Evolutionary conservation across 2,329 filamentous ascomycete genomes (phyloP).

Genomic region (Fusarium euwallaceae): DNA sequence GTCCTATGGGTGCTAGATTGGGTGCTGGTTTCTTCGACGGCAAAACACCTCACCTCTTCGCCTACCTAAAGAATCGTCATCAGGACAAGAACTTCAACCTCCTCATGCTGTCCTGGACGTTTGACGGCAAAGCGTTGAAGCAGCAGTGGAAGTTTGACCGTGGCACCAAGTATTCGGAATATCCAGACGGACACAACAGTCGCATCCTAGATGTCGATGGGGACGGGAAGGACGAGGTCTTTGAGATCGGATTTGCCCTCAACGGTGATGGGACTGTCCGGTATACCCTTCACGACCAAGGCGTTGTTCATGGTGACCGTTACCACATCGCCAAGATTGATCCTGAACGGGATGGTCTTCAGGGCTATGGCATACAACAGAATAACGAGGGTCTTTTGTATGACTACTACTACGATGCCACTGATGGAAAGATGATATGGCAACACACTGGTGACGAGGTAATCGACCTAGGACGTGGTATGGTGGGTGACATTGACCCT

Average conservation of each 20-base stretch:
- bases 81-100: conserved; percentile 22
- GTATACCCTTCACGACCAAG: conserved; percentile 32
- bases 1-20: conserved; percentile 30
- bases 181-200: conserved; percentile 41
- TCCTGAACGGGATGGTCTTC: conserved; percentile 29
- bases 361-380: conserved; percentile 42
- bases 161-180: conserved; percentile 9
- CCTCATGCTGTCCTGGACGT: conserved; percentile 32
- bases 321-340: conserved; percentile 44
- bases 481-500: conserved; percentile 42
- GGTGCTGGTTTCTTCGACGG: conserved; percentile 39
- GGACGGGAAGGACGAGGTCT: conserved; percentile 34
- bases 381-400: conserved; percentile 26
- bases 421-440: conserved; percentile 32
- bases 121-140: conserved; percentile 24
- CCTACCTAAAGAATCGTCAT: conserved; percentile 39
- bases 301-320: conserved; percentile 39
- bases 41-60: conserved; percentile 25
- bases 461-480: conserved; percentile 31
- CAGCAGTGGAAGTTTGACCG: conserved; percentile 42
- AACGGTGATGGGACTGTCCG: conserved; percentile 38
- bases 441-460: conserved; percentile 19
- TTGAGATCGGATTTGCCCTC: conserved; percentile 41
- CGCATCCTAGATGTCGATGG: conserved; percentile 40
- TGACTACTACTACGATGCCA: conserved; percentile 45